Conservation (phyloP, 2,329 filamentous ascomycete genomes). For the Penicillium decumbens region DNA sequence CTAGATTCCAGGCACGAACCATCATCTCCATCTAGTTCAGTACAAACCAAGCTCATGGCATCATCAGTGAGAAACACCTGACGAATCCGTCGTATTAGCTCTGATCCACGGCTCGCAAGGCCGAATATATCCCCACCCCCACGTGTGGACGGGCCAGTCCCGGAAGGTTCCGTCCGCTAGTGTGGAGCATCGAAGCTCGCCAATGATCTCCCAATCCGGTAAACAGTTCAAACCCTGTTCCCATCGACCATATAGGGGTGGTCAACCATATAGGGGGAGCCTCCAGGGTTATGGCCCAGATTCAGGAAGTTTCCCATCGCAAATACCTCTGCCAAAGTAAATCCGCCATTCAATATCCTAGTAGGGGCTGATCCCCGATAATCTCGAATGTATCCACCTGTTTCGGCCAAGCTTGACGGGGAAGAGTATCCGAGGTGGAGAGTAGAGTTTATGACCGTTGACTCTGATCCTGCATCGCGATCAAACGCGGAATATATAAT, state of each 20-base stretch:
- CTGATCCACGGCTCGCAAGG: background rate
- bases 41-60: background rate
- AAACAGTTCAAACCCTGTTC: too few relatives aligned
- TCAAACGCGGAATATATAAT: background rate
- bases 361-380: background rate
- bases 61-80: background rate
- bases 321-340: too few relatives aligned
- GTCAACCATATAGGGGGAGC: too few relatives aligned
- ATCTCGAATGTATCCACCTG: background rate
- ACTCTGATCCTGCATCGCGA: background rate
- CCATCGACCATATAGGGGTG: too few relatives aligned
- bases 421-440: background rate
- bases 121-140: too few relatives aligned
- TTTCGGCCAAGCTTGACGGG: background rate
- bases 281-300: too few relatives aligned
- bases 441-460: background rate
- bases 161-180: background rate
- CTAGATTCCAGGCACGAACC: background rate
- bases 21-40: too few relatives aligned
- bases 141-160: slow-evolving; percentile 6
- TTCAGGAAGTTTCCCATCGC: too few relatives aligned
- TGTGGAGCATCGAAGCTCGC: too few relatives aligned
- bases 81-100: background rate
- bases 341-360: background rate
- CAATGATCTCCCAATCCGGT: too few relatives aligned